A percentile compares a stretch with the other conserved stretches of the same genome.
phyloP scores from a whole-genome alignment of 805 yeast species.

The Pichia nanzhaoensis region DNA sequence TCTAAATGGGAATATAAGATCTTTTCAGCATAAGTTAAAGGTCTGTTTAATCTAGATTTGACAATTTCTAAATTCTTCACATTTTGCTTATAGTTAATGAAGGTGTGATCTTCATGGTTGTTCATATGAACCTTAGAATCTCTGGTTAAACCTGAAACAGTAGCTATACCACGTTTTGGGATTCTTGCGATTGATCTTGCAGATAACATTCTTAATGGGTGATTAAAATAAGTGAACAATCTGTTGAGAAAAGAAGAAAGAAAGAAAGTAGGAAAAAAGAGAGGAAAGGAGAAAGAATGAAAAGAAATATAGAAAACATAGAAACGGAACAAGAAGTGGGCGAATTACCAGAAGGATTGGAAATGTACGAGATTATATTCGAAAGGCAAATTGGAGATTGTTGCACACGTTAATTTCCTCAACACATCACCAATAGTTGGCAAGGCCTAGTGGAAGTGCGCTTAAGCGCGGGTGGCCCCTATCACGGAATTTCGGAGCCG shows the following conservation, averaged over 20 bases:
- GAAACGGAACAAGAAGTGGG: too few species aligned
- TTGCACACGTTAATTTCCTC: background rate
- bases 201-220: slow-evolving; percentile 22
- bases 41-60: slow-evolving; percentile 60
- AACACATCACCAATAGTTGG: too few species aligned
- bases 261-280: background rate
- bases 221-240: background rate
- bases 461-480: too few species aligned
- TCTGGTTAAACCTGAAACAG: slow-evolving; percentile 42
- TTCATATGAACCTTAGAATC: slow-evolving; percentile 47
- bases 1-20: slow-evolving; percentile 88
- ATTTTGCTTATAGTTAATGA: slow-evolving; percentile 87
- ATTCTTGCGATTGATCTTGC: slow-evolving; percentile 26
- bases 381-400: background rate
- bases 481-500: slow-evolving; percentile 10
- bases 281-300: background rate
- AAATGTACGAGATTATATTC: background rate
- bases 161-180: slow-evolving; percentile 43
- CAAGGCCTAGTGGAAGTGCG: too few species aligned
- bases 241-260: slow-evolving; percentile 1
- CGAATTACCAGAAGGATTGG: background rate
- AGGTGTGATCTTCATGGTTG: slow-evolving; percentile 71
- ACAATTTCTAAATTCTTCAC: slow-evolving; percentile 84
- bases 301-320: too few species aligned
- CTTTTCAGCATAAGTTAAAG: slow-evolving; percentile 92